phyloP scores from a whole-genome alignment of 75 land plant species.

The Pinus taeda region DNA sequence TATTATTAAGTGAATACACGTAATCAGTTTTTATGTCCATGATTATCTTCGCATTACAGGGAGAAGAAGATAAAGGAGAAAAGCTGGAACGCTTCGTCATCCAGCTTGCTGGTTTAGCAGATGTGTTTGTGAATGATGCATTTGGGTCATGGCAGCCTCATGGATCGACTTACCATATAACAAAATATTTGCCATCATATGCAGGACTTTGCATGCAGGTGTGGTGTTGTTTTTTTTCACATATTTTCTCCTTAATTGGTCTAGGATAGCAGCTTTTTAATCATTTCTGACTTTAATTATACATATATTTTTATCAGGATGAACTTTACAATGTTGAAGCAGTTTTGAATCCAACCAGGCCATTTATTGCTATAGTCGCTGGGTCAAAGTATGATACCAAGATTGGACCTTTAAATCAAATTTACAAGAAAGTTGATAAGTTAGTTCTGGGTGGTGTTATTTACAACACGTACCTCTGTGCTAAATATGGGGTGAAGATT shows the following conservation, averaged over 20 bases:
- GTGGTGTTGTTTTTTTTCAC: not conserved
- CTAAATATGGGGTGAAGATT: slow-evolving; percentile 51
- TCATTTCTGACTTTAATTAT: too few species aligned
- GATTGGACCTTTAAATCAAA: slow-evolving; percentile 44
- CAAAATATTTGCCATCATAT: slow-evolving; percentile 46
- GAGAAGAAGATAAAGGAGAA: slow-evolving; percentile 52
- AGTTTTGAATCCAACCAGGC: slow-evolving; percentile 28
- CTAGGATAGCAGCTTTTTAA: too few species aligned
- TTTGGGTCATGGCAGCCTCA: slow-evolving; percentile 61
- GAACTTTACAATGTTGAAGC: slow-evolving; percentile 40
- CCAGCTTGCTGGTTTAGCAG: slow-evolving; percentile 49
- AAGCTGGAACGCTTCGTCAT: slow-evolving; percentile 37
- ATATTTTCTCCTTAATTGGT: too few species aligned
- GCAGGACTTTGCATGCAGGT: slow-evolving; percentile 59
- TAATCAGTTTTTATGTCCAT: not conserved
- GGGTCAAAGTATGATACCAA: slow-evolving; percentile 57
- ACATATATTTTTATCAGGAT: slow-evolving; percentile 14
- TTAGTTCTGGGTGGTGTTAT: slow-evolving; percentile 43
- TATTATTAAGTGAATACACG: not conserved
- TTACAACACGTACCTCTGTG: slow-evolving; percentile 53
- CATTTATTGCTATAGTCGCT: slow-evolving; percentile 49
- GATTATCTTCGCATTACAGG: slow-evolving; percentile 14
- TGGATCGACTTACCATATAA: slow-evolving; percentile 41
- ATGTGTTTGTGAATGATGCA: slow-evolving; percentile 54
- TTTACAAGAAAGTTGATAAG: slow-evolving; percentile 49